Evolutionary conservation across 108 stramenopile species (phyloP), one percentile per base, ranked within the genome.

Genomic region (Nitzschia sp.): DNA sequence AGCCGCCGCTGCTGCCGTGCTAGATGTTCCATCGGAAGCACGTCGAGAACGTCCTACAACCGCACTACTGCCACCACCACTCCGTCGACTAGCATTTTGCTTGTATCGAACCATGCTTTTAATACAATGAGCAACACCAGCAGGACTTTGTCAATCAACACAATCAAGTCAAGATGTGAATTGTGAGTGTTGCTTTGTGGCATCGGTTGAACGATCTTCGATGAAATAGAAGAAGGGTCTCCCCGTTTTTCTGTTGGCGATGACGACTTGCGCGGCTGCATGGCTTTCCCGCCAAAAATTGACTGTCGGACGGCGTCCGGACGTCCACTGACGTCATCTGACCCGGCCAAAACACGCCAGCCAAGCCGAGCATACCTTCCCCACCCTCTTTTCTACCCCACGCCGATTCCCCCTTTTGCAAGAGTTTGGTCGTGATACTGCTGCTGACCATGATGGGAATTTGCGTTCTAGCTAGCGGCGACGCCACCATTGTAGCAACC

Each of bases 41-140:
- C 28, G 34, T 28, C 71, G 61, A 6, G 53, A 46, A 2, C 63
- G 61, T 54, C 71, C 71, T 31, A 72, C 63, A 21, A 72, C 71
- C 17, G 48, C 34, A 8, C 49, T 60, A 49, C 48, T 46, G 26
- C 46, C 47, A 21, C 8, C 46, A 24, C 19, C 33, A 27, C 60
- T 47, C 24, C 59, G 46, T 25, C 70, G 46, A 24, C 38, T 48
- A 35, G 42, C 53, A 55, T 42, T 64, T 55, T 72, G 71, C 49
- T 72, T 71, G 48, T 47, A 71, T 45, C 70, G 46, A 24, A 57
- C 70, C 70, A 71, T 71, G 49, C 17, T 51, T 42, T 15, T 42
- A 15, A 15, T 42, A 15, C 38, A 15, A 11, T 8, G 8, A 42
- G 38, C 11, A 42, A 11, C 15, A 8, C 8, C 38, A 42, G 38